A percentile compares a stretch with the other conserved stretches of the same genome.
Conservation (phyloP, 345 rosid species). For the Gossypium sturtianum region DNA sequence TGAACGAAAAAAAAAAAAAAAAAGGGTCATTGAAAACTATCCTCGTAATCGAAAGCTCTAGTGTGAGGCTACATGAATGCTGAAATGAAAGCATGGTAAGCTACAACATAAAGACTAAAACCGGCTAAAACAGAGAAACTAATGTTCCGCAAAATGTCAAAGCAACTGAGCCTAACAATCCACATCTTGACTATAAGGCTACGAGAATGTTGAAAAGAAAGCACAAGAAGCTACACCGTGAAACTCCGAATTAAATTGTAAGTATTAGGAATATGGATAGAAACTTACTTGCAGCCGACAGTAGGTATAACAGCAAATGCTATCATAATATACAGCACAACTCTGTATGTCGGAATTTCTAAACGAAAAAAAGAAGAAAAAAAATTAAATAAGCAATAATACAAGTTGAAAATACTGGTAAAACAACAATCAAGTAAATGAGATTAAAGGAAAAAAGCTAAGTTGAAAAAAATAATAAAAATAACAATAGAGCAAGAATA, state of each 20-base stretch:
- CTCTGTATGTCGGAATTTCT: slow-evolving; percentile 59
- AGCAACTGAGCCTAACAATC: not conserved
- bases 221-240: not conserved
- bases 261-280: not conserved
- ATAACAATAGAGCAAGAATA: not conserved
- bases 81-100: not conserved
- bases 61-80: not conserved
- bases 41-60: not conserved
- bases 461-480: not conserved
- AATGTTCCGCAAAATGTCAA: not conserved
- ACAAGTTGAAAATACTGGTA: not conserved
- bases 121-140: not conserved
- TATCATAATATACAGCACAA: slow-evolving; percentile 56
- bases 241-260: not conserved
- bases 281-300: slow-evolving; percentile 61
- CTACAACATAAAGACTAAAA: not conserved
- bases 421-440: not conserved
- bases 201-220: not conserved
- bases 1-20: not conserved
- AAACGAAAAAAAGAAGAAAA: slow-evolving; percentile 10
- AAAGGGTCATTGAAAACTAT: not conserved
- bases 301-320: slow-evolving; percentile 84
- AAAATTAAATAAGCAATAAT: not conserved
- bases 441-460: not conserved
- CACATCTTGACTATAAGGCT: not conserved